These are phyloP conservation scores for Cafeteria roenbergensis DNA, from an alignment of 108 stramenopile genomes.

Conservation along the genomic window DNA sequence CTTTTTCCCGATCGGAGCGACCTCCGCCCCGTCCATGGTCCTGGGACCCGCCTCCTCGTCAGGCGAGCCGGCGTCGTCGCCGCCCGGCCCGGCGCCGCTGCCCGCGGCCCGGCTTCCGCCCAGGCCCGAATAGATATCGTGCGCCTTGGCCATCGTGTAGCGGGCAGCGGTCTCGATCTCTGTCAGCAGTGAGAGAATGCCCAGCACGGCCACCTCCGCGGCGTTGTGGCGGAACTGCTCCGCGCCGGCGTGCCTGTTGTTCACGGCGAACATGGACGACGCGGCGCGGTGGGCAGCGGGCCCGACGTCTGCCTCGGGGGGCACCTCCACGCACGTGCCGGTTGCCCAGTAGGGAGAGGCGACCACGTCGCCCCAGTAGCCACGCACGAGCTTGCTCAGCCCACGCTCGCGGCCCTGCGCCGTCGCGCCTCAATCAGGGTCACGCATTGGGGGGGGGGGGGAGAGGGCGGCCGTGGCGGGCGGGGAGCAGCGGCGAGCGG, in stretches of 20 bases:
- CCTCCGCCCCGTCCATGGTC: neutral
- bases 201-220: slow-evolving; percentile 49
- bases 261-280: slow-evolving; percentile 43
- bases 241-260: slow-evolving; percentile 49
- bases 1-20: neutral
- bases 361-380: slow-evolving; percentile 54
- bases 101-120: slow-evolving; percentile 4
- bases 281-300: slow-evolving; percentile 23
- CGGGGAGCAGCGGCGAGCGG: no score
- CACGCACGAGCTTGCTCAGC: slow-evolving; percentile 33
- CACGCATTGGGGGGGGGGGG: no score
- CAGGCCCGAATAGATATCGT: slow-evolving; percentile 39
- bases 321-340: slow-evolving; percentile 15
- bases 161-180: slow-evolving; percentile 32
- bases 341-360: slow-evolving; percentile 44
- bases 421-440: no score
- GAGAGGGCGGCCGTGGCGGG: no score
- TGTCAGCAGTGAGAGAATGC: slow-evolving; percentile 39
- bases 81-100: neutral
- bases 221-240: slow-evolving; percentile 57
- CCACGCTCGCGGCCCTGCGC: slow-evolving; percentile 29
- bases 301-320: neutral
- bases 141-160: slow-evolving; percentile 27
- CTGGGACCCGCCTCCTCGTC: slow-evolving; percentile 1
- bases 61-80: neutral